A percentile compares a stretch with the other conserved stretches of the same genome.
Conservation (phyloP, 805 yeast genomes). For the Babjeviella inositovora region DNA sequence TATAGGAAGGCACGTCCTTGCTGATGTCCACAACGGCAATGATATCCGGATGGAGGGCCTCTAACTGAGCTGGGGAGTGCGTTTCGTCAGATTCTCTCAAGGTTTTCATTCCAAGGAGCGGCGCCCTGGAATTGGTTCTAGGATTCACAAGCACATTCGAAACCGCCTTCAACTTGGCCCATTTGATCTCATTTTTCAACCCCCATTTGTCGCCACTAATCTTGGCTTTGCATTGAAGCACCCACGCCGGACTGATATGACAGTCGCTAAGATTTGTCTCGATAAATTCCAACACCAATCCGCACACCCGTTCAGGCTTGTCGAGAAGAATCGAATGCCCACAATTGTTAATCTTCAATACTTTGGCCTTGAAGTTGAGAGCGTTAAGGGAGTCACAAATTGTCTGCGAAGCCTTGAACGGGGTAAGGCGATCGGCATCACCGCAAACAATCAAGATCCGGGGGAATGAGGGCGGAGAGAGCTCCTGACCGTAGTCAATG, state of each 20-base stretch:
- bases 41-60: conserved; percentile 29
- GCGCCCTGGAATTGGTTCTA: conserved; percentile 16
- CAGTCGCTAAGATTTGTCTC: conserved; percentile 26
- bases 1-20: conserved; percentile 55
- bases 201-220: conserved; percentile 68
- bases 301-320: conserved; percentile 49
- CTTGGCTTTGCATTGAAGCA: conserved; percentile 42
- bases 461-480: no score
- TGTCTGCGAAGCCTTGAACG: conserved; percentile 17
- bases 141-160: conserved; percentile 22
- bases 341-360: conserved; percentile 24
- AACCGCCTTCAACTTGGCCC: conserved; percentile 40
- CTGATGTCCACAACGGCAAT: conserved; percentile 56
- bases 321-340: conserved; percentile 55
- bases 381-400: conserved; percentile 10
- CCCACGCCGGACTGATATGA: conserved; percentile 58
- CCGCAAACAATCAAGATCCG: conserved; percentile 48
- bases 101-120: conserved; percentile 61
- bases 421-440: conserved; percentile 37
- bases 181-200: conserved; percentile 56
- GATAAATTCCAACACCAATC: conserved; percentile 41
- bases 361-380: conserved; percentile 12
- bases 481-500: conserved; percentile 13
- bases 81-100: conserved; percentile 42
- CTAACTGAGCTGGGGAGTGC: conserved; percentile 45